These are phyloP conservation scores for Xanthoconium stramineum DNA, from an alignment of 768 basidiomycete species.

Conservation along the genomic window DNA sequence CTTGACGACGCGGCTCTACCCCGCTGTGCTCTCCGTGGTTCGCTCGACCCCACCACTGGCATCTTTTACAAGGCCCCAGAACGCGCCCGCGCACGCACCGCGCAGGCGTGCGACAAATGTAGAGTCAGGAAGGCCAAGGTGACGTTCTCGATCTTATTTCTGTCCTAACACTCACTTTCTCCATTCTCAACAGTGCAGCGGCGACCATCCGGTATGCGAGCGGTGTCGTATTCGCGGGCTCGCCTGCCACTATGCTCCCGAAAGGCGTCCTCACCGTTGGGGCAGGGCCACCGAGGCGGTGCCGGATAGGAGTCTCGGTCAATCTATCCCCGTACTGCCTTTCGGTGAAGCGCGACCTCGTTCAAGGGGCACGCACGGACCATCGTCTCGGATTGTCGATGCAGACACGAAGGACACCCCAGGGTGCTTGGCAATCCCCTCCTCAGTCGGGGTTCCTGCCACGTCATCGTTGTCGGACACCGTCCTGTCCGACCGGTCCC, in stretches of 20 bases:
- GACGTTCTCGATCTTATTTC: slow-evolving; percentile 8
- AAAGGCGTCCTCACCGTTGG: slow-evolving; percentile 35
- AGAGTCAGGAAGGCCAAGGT: slow-evolving; percentile 74
- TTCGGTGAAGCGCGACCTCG: neutral
- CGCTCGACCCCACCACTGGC: slow-evolving; percentile 61
- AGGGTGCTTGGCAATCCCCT: too few species aligned
- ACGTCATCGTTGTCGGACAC: neutral
- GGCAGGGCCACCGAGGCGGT: neutral
- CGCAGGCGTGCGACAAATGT: slow-evolving; percentile 76
- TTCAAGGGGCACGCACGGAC: neutral
- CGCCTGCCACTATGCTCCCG: slow-evolving; percentile 63
- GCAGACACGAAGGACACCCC: too few species aligned
- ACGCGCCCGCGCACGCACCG: slow-evolving; percentile 63
- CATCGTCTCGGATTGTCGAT: neutral
- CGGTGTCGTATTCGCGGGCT: slow-evolving; percentile 60
- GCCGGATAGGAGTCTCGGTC: slow-evolving; percentile 1
- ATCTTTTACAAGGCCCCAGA: slow-evolving; percentile 64
- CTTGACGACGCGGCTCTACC: slow-evolving; percentile 7
- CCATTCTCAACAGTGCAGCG: slow-evolving; percentile 53
- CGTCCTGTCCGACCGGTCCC: neutral
- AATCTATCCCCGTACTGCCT: neutral
- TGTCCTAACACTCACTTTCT: neutral
- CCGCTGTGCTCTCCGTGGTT: slow-evolving; percentile 47
- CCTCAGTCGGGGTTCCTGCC: neutral
- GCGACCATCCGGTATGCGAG: slow-evolving; percentile 66